Evolutionary conservation across 495 filamentous ascomycete species (phyloP), one percentile per base, ranked within the genome.

Genomic region (Neurospora hispaniola): DNA sequence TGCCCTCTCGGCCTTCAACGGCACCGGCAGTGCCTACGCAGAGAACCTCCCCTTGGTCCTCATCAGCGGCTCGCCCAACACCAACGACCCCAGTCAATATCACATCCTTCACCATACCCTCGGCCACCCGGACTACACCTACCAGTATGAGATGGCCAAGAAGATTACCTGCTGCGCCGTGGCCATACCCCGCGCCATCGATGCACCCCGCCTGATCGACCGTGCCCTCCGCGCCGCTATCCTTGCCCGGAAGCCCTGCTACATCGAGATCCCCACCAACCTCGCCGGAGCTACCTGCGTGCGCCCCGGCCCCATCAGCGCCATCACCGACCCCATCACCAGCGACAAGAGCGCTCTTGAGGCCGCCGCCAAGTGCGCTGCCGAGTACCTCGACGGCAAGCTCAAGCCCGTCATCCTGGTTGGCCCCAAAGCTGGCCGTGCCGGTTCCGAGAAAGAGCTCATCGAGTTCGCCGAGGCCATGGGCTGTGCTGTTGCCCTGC

Each of bases 31-130:
- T 41, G 85, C 89, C 69, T 93, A 88, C 80, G 86, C 90, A 9
- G 92, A 95, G 80, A 87, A 87, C 75, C 89, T 92, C 0, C 90
- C 91, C 1, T 84, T 95, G 18, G 86, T 94, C 42, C 92, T 94
- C 75, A 91, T 95, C 71, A 91, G 94, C 39, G 92, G 92, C 5
- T 82, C 83, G 18, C 90, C 90, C 4, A 84, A 85, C 27, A 90
- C 85, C 41, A 77, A 82, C 59, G 84, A 87, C 16, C 85, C 89
- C 73, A 81, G 81, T 73, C 78, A 86, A 71, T 84, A 85, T 73
- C 81, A 88, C 75, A 82, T 95, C n/a, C 85, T 97, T 9, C 94
- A 97, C 79, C 94, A 97, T 78, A 96, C 93, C 2, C 88, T 97
- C 18, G 94, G 93, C 38, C 93, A 94, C 75, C 91, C 91, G 31